These are phyloP conservation scores for Syzygium oleosum DNA, from an alignment of 345 rosid species.

Conservation along the genomic window DNA sequence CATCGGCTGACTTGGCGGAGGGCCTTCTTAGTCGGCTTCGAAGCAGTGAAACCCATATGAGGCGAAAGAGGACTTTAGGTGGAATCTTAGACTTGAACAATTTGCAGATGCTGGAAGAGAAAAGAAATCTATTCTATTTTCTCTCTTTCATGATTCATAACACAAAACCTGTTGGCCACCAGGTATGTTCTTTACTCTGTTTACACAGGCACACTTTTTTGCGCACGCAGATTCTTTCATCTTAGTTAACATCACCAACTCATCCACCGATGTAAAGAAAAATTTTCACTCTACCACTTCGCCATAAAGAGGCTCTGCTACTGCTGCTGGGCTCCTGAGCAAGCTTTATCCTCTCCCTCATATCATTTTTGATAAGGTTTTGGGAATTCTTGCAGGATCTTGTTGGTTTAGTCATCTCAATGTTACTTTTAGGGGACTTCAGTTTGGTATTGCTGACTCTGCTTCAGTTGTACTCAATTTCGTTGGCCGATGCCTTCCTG, in stretches of 20 bases:
- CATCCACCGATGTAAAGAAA: not conserved
- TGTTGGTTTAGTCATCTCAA: constrained; percentile 96
- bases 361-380: constrained; percentile 1
- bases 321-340: not conserved
- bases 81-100: constrained; percentile 63
- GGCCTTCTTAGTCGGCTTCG: constrained; percentile 32
- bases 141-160: constrained; percentile 90
- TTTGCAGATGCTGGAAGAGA: constrained; percentile 72
- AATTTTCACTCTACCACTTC: not conserved
- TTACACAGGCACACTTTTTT: not conserved
- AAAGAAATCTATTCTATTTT: constrained; percentile 74
- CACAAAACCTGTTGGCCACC: constrained; percentile 98
- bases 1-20: constrained; percentile 35
- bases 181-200: constrained; percentile 34
- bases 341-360: not conserved
- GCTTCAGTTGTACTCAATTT: constrained; percentile 93
- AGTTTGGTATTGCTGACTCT: constrained; percentile 96
- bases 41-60: constrained; percentile 31
- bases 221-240: not conserved
- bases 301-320: not conserved
- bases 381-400: constrained; percentile 56
- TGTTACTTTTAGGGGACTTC: constrained; percentile 96
- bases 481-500: constrained; percentile 74
- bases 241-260: not conserved
- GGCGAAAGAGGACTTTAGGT: constrained; percentile 48